phyloP scores from a whole-genome alignment of 306 rosid species.

The Cucurbita maxima region DNA sequence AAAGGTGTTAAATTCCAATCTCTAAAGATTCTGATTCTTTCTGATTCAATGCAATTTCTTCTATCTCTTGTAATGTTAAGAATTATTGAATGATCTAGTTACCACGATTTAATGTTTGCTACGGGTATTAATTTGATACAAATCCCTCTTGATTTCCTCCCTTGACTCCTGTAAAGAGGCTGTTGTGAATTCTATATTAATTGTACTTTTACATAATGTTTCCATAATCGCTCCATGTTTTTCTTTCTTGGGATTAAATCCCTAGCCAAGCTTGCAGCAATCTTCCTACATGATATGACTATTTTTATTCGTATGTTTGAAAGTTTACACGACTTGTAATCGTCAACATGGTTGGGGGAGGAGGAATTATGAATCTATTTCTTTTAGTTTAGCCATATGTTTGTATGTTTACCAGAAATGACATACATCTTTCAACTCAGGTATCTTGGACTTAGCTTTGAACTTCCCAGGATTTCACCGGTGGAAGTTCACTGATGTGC shows the following conservation, averaged over 20 bases:
- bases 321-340: neutral
- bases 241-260: neutral
- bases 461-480: constrained; percentile 84
- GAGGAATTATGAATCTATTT: neutral
- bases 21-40: neutral
- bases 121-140: neutral
- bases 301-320: neutral
- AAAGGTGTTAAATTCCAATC: neutral
- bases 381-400: neutral
- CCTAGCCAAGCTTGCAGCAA: neutral
- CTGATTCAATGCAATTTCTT: neutral
- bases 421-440: constrained; percentile 23
- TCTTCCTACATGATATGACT: neutral
- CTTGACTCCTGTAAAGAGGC: neutral
- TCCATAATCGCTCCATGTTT: neutral
- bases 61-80: neutral
- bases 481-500: constrained; percentile 63
- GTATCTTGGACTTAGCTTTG: constrained; percentile 60
- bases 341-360: neutral
- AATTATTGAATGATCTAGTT: neutral
- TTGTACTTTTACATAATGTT: neutral
- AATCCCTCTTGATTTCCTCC: neutral
- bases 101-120: neutral
- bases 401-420: constrained; percentile 1
- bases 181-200: neutral